Conservation (phyloP, 306 rosid genomes). For the Morella rubra region DNA sequence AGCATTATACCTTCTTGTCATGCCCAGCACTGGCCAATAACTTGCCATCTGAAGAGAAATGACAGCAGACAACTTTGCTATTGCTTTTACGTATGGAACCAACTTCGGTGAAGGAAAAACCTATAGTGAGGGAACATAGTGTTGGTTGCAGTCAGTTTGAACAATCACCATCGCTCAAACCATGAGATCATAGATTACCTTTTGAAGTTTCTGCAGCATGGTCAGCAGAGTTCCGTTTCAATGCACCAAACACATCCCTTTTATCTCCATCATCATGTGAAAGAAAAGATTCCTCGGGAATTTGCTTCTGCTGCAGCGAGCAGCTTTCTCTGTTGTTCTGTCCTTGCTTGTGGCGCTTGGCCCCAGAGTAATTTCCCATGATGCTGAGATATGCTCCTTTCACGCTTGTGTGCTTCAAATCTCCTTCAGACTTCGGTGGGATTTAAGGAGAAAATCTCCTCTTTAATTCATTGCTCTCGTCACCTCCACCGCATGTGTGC, state of each 20-base stretch:
- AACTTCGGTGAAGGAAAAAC: slow-evolving; percentile 75
- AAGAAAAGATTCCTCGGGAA: slow-evolving; percentile 63
- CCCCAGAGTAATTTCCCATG: slow-evolving; percentile 65
- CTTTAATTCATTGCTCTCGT: too few relatives aligned
- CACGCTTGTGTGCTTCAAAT: not conserved
- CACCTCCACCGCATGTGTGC: too few relatives aligned
- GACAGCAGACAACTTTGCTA: slow-evolving; percentile 86
- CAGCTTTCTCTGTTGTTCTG: too few relatives aligned
- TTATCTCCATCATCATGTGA: slow-evolving; percentile 89
- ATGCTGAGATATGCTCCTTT: not conserved
- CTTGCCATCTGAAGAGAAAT: slow-evolving; percentile 97
- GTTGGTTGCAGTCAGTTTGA: slow-evolving; percentile 23
- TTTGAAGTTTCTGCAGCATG: slow-evolving; percentile 81
- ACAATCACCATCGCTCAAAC: slow-evolving; percentile 28
- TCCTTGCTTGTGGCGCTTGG: slow-evolving; percentile 33
- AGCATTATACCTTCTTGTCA: slow-evolving; percentile 79
- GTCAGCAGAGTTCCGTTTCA: slow-evolving; percentile 74
- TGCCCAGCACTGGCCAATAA: slow-evolving; percentile 95
- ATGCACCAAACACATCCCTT: slow-evolving; percentile 79
- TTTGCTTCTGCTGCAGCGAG: too few relatives aligned
- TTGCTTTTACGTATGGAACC: slow-evolving; percentile 77
- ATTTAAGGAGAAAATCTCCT: too few relatives aligned
- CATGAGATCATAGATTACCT: slow-evolving; percentile 49
- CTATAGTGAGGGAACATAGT: slow-evolving; percentile 45
- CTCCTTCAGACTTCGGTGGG: too few relatives aligned